Evolutionary conservation across 2,329 filamentous ascomycete genomes (phyloP), one percentile per base, ranked within the genome.

Genomic region (Davidsoniella australis): DNA sequence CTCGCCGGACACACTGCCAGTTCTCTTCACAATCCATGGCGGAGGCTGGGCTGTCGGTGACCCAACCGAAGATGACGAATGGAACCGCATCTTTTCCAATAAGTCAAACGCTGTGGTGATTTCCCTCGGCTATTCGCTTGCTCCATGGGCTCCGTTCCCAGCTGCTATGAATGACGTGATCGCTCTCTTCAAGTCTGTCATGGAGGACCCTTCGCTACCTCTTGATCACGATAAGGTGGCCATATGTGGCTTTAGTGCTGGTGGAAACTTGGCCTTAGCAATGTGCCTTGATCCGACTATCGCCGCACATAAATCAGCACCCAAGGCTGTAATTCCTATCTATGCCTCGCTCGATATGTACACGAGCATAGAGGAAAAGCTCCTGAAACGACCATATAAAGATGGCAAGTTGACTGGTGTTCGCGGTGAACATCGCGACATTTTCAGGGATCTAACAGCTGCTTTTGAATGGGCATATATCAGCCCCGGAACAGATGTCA

Each of bases 21-120:
- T 67, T 2, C 62, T 73, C 42, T 60, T 76, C 41, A 65, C 68
- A 48, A 64, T 73, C 55, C 72, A 76, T 55, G 71, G 71, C 48
- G 70, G 72, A 51, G 70, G 69, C 38, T 72, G 70, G 56, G 61
- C 62, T 24, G 24, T 74, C 41, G 64, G 67, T 57, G 56, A 63
- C 17, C 64, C 70, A 1, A 51, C 59, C 44, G 58, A 67, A 41
- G 68, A 71, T 55, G 69, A 73, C 57, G 55, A 56, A n/a, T 70
- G 70, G 62, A 72, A 68, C 58, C 58, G 58, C 38, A 54, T 55
- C 49, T 70, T 71, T 54, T 62, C 69, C 20, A 59, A 64, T 46
- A 54, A 57, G 1, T 61, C 66, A 47, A 56, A 57, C 47, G 60
- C 68, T 51, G 58, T 73, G 7, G 68, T 73, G 12, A 56, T 73